These are phyloP conservation scores for Poa annua DNA, from an alignment of 176 grass and related monocot species.

Conservation along the genomic window DNA sequence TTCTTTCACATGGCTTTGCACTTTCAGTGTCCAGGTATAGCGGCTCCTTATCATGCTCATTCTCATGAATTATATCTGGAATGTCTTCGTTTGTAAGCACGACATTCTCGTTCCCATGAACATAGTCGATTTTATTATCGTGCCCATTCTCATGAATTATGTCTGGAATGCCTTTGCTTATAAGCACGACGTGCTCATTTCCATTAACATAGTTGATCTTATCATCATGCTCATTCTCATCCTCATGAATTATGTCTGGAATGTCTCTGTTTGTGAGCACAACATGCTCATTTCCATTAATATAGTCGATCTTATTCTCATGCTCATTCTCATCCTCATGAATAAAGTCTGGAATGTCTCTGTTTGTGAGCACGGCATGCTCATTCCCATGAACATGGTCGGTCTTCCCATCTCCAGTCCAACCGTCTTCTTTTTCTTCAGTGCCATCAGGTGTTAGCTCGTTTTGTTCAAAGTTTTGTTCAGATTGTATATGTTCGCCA, in stretches of 20 bases:
- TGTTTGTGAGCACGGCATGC: background rate
- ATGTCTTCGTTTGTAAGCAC: background rate
- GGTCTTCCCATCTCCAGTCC: background rate
- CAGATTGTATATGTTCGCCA: conserved; percentile 43
- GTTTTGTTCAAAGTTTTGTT: conserved; percentile 48
- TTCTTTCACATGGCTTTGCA: conserved; percentile 58
- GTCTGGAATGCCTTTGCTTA: background rate
- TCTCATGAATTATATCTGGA: background rate
- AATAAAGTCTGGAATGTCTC: conserved; percentile 1
- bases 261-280: background rate
- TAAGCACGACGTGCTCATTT: background rate
- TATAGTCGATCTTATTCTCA: background rate
- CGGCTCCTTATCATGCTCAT: conserved; percentile 26
- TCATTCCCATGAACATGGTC: conserved; percentile 18
- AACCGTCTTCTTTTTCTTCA: conserved; percentile 48
- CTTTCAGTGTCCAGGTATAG: conserved; percentile 38
- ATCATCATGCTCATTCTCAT: conserved; percentile 18
- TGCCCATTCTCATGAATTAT: conserved; percentile 15
- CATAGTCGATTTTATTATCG: background rate
- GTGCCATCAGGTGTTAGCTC: background rate
- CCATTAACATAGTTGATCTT: background rate
- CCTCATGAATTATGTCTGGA: conserved; percentile 5
- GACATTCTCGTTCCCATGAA: conserved; percentile 19
- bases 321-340: too few species aligned
- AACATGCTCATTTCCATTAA: conserved; percentile 11